Conservation (phyloP, 768 basidiomycete genomes). For the Amanita thiersii region DNA sequence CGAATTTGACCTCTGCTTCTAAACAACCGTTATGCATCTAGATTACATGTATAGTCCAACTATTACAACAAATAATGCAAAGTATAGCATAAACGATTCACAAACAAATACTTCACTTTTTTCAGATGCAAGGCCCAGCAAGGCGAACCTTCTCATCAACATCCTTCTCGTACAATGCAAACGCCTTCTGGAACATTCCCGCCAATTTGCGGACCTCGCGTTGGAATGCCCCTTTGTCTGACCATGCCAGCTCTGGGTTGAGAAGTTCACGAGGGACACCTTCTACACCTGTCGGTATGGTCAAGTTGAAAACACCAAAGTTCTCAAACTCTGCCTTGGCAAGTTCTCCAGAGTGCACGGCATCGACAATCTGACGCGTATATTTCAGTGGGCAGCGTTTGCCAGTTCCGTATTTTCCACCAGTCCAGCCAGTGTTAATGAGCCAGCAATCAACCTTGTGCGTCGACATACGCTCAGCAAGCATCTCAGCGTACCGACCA, state of each 20-base stretch:
- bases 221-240: constrained; percentile 83
- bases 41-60: no score
- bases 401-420: constrained; percentile 87
- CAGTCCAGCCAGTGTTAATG: constrained; percentile 98
- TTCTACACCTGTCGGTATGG: constrained; percentile 74
- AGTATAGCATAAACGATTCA: not conserved
- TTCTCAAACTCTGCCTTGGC: constrained; percentile 81
- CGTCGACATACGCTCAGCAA: constrained; percentile 88
- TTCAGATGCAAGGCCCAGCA: constrained; percentile 65
- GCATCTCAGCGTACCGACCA: constrained; percentile 93
- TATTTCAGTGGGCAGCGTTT: constrained; percentile 95
- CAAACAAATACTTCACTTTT: not conserved
- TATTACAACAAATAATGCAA: not conserved
- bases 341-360: constrained; percentile 90
- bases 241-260: constrained; percentile 84
- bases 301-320: constrained; percentile 76
- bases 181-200: constrained; percentile 92
- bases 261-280: constrained; percentile 89
- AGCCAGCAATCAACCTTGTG: constrained; percentile 93
- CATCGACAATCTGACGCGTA: constrained; percentile 94
- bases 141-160: constrained; percentile 72
- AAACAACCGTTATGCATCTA: no score
- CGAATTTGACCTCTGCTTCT: no score
- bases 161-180: constrained; percentile 84
- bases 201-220: constrained; percentile 83